These are phyloP conservation scores for Euphorbia tirucalli DNA, from an alignment of 345 rosid species.

Conservation along the genomic window DNA sequence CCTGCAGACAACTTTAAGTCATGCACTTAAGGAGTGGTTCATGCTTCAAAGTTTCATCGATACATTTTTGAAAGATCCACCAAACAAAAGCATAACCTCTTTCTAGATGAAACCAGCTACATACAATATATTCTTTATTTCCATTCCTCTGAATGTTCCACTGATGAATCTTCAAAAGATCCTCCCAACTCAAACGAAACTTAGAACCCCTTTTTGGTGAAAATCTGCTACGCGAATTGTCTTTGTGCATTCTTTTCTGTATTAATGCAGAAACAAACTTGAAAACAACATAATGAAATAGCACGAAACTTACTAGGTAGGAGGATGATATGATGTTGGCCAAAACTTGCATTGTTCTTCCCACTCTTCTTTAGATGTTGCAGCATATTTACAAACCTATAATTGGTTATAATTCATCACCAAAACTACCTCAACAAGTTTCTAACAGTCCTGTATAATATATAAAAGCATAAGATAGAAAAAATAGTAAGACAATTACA, in stretches of 20 bases:
- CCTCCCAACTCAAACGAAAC: background rate
- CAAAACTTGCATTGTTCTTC: slow-evolving; percentile 87
- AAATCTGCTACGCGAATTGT: background rate
- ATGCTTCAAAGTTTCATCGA: background rate
- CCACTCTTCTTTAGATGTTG: slow-evolving; percentile 78
- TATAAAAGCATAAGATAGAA: background rate
- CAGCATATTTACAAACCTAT: slow-evolving; percentile 73
- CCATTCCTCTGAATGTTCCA: background rate
- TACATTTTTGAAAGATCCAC: background rate
- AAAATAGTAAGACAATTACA: background rate
- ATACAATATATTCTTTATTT: slow-evolving; percentile 31
- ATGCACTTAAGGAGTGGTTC: background rate
- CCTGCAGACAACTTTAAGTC: slow-evolving; percentile 18
- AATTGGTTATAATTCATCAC: background rate
- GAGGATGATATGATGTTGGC: slow-evolving; percentile 96
- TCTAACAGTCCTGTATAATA: background rate
- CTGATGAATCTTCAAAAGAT: slow-evolving; percentile 5
- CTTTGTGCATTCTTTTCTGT: background rate
- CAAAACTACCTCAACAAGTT: slow-evolving; percentile 7
- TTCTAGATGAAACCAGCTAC: background rate
- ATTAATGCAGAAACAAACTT: background rate
- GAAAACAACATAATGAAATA: slow-evolving; percentile 11
- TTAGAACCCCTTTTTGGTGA: background rate
- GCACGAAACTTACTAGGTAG: slow-evolving; percentile 59
- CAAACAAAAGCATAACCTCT: background rate